Base-by-base conservation (phyloP, 352 stramenopile genomes). In the Phytophthora fragariaefolia region DNA sequence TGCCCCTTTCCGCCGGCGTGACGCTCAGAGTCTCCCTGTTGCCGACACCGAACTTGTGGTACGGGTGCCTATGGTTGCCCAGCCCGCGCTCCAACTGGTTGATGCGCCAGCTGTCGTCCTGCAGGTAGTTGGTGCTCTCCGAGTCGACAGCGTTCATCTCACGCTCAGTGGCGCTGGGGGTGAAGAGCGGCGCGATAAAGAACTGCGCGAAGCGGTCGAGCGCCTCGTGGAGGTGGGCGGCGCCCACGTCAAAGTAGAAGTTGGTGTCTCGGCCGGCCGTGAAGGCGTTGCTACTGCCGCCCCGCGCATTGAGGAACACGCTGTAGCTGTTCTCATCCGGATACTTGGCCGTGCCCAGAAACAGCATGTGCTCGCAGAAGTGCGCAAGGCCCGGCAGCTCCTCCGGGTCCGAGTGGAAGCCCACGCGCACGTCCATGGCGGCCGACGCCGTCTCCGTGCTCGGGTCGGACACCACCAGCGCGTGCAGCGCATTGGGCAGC, bases 351-450 rank as follows among this genome's bases (percentile, higher is more conserved):
- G 95, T 99, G n/a, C 97, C 97, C n/a, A 99, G 72, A 63, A 99
- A 99, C 1, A 99, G 75, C 95, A 99, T 98, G 87, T 99, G 96
- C 75, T 99, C 97, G 58, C 82, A 74, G 43, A 99, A 97, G 49
- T 97, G 91, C 48, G 91, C 90, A 8, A 97, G 82, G 0, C 91
- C 91, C 1, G 91, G 89, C 8, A 97, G 58, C 26, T 95, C 76
- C 9, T 70, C 66, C n/a, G 86, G 95, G 84, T 98, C 92, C 45
- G 82, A 91, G 62, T 95, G 87, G 63, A 94, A 86, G 4, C 96
- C 96, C 28, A 98, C 95, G 66, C 97, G 85, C 22, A 99, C 96
- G 73, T 97, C 90, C 85, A 99, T 97, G n/a, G 91, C 90, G 12
- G 92, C 95, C 15, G 95, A 95, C n/a, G 90, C 83, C 59, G 96